A percentile compares a stretch with the other conserved stretches of the same genome.
Evolutionary conservation across 345 rosid species (phyloP).

Genomic region (Camelina sativa): DNA sequence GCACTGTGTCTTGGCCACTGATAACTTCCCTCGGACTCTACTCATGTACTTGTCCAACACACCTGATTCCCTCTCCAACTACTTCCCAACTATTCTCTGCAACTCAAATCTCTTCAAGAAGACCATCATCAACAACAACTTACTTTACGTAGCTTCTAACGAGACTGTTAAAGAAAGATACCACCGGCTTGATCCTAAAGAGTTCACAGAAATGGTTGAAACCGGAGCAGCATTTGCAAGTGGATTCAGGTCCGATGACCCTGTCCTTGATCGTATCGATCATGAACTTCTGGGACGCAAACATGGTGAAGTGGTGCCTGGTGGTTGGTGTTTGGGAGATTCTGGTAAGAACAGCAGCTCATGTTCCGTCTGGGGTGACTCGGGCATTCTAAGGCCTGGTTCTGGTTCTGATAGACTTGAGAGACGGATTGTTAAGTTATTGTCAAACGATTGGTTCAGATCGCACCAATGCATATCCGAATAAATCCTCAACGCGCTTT

Average conservation of each 20-base stretch:
- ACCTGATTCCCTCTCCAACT: constrained; percentile 68
- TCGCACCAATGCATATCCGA: constrained; percentile 64
- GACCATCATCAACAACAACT: constrained; percentile 74
- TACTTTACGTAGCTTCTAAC: constrained; percentile 60
- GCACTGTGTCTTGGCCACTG: constrained; percentile 78
- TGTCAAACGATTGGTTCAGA: constrained; percentile 58
- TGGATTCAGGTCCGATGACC: constrained; percentile 53
- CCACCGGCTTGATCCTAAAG: constrained; percentile 57
- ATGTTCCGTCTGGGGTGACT: constrained; percentile 88
- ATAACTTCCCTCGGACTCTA: constrained; percentile 90
- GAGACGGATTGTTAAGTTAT: constrained; percentile 56
- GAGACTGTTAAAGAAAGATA: constrained; percentile 48
- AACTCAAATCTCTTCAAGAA: constrained; percentile 65
- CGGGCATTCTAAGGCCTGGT: constrained; percentile 81
- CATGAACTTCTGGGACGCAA: constrained; percentile 66
- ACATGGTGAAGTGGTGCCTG: constrained; percentile 64
- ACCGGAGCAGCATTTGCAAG: constrained; percentile 93
- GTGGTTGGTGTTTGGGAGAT: constrained; percentile 96
- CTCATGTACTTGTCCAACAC: constrained; percentile 91
- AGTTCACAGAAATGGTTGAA: constrained; percentile 63
- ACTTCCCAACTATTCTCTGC: constrained; percentile 84
- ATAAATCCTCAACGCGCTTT: constrained; percentile 35
- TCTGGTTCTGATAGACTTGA: constrained; percentile 81
- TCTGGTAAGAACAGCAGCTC: constrained; percentile 49
- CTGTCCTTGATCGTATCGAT: constrained; percentile 77